Evolutionary conservation across 805 yeast species (phyloP).

Genomic region (Wickerhamomyces sydowiorum): DNA sequence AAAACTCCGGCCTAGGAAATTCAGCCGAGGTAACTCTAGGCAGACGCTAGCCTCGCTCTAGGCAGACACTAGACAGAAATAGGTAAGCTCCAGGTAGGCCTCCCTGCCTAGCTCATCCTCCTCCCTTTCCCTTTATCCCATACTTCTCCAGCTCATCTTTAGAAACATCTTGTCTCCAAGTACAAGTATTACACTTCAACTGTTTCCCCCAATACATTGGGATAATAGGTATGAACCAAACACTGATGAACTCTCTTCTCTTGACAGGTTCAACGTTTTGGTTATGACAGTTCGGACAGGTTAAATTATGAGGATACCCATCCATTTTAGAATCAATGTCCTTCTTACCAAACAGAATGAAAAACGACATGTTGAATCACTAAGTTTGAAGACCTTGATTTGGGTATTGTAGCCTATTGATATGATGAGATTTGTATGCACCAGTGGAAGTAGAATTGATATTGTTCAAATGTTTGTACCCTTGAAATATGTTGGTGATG

Average conservation of each 20-base stretch:
- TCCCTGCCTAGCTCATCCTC: no score
- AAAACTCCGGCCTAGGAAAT: no score
- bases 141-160: conserved; percentile 26
- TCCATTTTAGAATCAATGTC: conserved; percentile 22
- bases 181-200: conserved; percentile 45
- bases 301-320: conserved; percentile 22
- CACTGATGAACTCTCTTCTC: conserved; percentile 45
- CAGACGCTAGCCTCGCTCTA: no score
- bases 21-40: no score
- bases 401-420: no score
- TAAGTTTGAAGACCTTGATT: no score
- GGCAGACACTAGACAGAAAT: not conserved
- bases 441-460: no score
- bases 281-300: conserved; percentile 58
- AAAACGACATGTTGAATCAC: not conserved
- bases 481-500: no score
- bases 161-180: conserved; percentile 37
- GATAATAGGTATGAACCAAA: conserved; percentile 49
- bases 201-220: conserved; percentile 50
- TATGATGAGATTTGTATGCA: no score
- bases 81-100: not conserved
- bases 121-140: no score
- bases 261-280: conserved; percentile 46
- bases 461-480: no score
- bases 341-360: conserved; percentile 28